Conservation (phyloP, 2,329 filamentous ascomycete genomes). For the Chaetomium globosum region DNA sequence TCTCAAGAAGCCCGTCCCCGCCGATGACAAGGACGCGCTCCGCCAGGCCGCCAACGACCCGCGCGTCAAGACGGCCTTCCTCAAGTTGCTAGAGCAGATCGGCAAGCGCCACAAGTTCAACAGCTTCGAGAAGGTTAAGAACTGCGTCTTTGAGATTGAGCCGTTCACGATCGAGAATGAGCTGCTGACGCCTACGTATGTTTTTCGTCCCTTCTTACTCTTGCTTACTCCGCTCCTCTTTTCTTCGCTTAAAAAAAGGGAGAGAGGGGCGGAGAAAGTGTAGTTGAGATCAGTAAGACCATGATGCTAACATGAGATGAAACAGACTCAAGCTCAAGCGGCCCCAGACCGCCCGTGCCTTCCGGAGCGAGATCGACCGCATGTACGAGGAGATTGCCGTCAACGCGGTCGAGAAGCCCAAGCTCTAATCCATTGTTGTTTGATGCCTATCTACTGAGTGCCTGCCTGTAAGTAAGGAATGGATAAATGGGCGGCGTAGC, state of each 20-base stretch:
- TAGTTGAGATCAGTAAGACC: neutral
- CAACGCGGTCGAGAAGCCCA: slow-evolving; percentile 47
- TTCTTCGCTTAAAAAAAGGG: neutral
- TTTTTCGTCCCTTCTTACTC: slow-evolving; percentile 36
- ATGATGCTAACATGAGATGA: slow-evolving; percentile 20
- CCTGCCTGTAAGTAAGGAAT: neutral
- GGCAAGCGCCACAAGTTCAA: slow-evolving; percentile 87
- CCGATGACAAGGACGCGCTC: slow-evolving; percentile 68
- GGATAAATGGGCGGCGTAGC: neutral
- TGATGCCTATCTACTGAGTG: too few species aligned
- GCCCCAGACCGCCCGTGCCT: slow-evolving; percentile 57
- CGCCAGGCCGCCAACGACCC: slow-evolving; percentile 67
- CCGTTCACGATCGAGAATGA: slow-evolving; percentile 95
- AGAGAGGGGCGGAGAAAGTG: neutral
- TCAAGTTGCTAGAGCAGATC: slow-evolving; percentile 77
- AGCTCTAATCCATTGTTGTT: slow-evolving; percentile 44
- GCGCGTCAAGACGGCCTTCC: slow-evolving; percentile 71
- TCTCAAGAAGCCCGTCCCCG: slow-evolving; percentile 65
- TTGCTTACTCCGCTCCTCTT: neutral
- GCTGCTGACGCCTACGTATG: slow-evolving; percentile 83
- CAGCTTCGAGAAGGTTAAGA: slow-evolving; percentile 81
- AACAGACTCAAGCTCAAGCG: slow-evolving; percentile 63
- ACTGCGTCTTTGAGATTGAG: slow-evolving; percentile 74
- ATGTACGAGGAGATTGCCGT: slow-evolving; percentile 60
- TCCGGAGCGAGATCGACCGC: slow-evolving; percentile 55